These are phyloP conservation scores for Tarenaya hassleriana DNA, from an alignment of 345 rosid species.

Conservation along the genomic window DNA sequence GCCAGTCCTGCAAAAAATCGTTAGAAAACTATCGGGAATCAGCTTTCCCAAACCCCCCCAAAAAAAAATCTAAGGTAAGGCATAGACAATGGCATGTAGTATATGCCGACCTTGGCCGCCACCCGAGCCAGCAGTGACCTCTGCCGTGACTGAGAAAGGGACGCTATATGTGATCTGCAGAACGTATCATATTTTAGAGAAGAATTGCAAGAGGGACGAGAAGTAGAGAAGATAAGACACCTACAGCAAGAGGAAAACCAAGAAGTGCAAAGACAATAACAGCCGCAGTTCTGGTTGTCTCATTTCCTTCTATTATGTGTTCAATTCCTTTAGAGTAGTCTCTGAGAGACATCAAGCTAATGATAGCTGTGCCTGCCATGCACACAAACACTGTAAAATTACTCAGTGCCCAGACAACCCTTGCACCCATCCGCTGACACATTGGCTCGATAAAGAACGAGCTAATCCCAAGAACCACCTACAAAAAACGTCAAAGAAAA, in stretches of 20 bases:
- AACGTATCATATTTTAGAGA: not conserved
- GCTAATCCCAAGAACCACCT: conserved; percentile 95
- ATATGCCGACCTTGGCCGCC: conserved; percentile 93
- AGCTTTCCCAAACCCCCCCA: not conserved
- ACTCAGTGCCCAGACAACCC: conserved; percentile 88
- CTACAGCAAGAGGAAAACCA: conserved; percentile 95
- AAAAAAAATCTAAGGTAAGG: not conserved
- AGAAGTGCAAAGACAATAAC: conserved; percentile 78
- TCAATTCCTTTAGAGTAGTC: conserved; percentile 51
- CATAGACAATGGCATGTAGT: not conserved
- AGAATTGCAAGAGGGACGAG: conserved; percentile 11
- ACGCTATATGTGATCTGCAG: conserved; percentile 88
- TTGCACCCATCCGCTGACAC: conserved; percentile 76
- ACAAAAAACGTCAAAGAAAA: conserved; percentile 4
- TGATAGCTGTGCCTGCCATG: conserved; percentile 77
- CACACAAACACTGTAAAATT: conserved; percentile 76
- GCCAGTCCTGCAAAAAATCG: conserved; percentile 67
- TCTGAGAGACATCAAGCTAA: conserved; percentile 58
- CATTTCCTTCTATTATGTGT: conserved; percentile 50
- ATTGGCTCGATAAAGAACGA: conserved; percentile 86
- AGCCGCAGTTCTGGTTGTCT: conserved; percentile 58
- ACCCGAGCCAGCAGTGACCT: conserved; percentile 89
- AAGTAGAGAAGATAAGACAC: conserved; percentile 23
- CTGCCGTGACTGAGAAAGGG: conserved; percentile 90
- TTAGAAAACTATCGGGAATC: conserved; percentile 1